These are phyloP conservation scores for Pythium chondricola DNA, from an alignment of 352 stramenopile species.

Conservation along the genomic window DNA sequence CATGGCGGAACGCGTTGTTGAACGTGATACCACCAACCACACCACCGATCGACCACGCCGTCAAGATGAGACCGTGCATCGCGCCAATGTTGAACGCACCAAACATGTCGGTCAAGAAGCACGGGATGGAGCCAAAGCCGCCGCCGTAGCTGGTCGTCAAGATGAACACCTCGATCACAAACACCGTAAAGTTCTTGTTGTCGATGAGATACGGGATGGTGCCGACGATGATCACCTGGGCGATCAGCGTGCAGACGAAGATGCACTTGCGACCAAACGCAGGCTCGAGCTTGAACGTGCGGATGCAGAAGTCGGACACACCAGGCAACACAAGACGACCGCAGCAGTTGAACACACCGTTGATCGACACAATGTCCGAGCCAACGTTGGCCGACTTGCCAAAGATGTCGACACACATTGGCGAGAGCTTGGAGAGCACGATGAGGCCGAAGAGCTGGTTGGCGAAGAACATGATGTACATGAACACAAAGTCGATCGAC, in stretches of 20 bases:
- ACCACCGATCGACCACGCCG: slow-evolving; percentile 68
- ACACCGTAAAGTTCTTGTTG: slow-evolving; percentile 46
- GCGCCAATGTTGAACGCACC: slow-evolving; percentile 76
- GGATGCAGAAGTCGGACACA: slow-evolving; percentile 34
- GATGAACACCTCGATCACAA: slow-evolving; percentile 57
- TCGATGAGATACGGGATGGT: slow-evolving; percentile 56
- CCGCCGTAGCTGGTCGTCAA: slow-evolving; percentile 66
- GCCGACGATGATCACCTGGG: slow-evolving; percentile 57
- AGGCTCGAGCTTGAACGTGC: slow-evolving; percentile 36
- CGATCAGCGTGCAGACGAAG: slow-evolving; percentile 50
- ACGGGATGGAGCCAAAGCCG: slow-evolving; percentile 67
- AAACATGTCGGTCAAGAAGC: slow-evolving; percentile 79
- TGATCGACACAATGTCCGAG: slow-evolving; percentile 39
- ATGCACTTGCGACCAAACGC: slow-evolving; percentile 43
- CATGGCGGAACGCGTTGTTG: slow-evolving; percentile 43
- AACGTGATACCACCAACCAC: slow-evolving; percentile 70
- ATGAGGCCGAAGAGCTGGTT: slow-evolving; percentile 37
- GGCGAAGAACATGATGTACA: slow-evolving; percentile 37
- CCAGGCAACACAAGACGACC: slow-evolving; percentile 36
- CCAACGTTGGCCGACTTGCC: slow-evolving; percentile 25
- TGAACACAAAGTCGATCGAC: slow-evolving; percentile 29
- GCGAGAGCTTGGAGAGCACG: slow-evolving; percentile 33
- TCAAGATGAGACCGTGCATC: slow-evolving; percentile 72
- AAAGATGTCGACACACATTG: slow-evolving; percentile 49
- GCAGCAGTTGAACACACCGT: slow-evolving; percentile 47